Evolutionary conservation across 106 monocot species (phyloP).

Genomic region (Gastrodia elata): DNA sequence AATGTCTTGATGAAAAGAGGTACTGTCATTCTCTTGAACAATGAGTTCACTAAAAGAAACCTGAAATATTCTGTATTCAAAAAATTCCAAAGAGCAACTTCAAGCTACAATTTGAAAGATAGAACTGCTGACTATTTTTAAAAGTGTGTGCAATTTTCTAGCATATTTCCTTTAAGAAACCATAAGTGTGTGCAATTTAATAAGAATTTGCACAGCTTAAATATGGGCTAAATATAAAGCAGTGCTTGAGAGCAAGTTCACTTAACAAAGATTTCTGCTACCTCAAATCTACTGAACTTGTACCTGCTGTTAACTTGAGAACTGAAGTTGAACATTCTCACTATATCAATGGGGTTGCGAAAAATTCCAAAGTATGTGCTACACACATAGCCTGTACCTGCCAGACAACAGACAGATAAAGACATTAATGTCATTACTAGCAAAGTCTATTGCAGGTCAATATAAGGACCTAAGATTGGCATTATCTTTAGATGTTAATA

Average conservation of each 20-base stretch:
- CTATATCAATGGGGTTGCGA: conserved; percentile 41
- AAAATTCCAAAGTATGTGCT: conserved; percentile 42
- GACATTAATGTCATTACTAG: not conserved
- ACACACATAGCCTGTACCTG: conserved; percentile 58
- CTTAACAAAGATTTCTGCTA: not conserved
- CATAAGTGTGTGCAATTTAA: too few relatives aligned
- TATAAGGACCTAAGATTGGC: not conserved
- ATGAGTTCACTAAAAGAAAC: conserved; percentile 37
- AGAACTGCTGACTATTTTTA: not conserved
- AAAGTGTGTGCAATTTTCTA: not conserved
- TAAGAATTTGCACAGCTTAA: not conserved
- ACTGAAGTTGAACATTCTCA: conserved; percentile 57
- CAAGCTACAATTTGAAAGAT: not conserved
- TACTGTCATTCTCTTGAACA: conserved; percentile 6
- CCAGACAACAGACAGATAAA: conserved; percentile 11
- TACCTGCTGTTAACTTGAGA: conserved; percentile 47
- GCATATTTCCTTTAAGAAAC: not conserved
- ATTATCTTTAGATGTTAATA: not conserved
- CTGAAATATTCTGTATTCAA: conserved; percentile 48
- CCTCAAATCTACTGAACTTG: not conserved
- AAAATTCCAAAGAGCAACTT: conserved; percentile 1
- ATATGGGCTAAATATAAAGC: too few relatives aligned
- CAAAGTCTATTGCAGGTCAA: not conserved
- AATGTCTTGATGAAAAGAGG: conserved; percentile 9
- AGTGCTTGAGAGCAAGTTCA: not conserved